phyloP scores from a whole-genome alignment of 2,329 filamentous ascomycete genomes.

The Penicillium sclerotigenum region DNA sequence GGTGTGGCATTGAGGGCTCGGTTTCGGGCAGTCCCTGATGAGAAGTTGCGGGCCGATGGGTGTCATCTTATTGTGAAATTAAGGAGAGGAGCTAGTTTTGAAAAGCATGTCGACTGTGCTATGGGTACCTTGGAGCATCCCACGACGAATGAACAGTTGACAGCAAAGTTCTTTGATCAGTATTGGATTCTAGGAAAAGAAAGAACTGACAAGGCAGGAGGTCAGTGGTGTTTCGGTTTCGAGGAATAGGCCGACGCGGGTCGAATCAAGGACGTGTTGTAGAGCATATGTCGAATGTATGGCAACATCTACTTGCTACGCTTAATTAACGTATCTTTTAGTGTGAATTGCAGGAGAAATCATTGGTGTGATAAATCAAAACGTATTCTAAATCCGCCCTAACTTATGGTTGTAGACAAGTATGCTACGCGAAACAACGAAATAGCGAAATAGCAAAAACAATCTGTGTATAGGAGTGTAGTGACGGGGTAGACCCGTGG shows the following conservation, averaged over 20 bases:
- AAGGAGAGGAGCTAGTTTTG: conserved; percentile 30
- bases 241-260: conserved; percentile 10
- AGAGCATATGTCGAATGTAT: neutral
- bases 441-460: conserved; percentile 18
- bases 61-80: conserved; percentile 40
- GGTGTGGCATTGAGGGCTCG: conserved; percentile 47
- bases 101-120: conserved; percentile 50
- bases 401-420: conserved; percentile 21
- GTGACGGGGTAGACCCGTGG: conserved; percentile 21
- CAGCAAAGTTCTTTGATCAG: conserved; percentile 52
- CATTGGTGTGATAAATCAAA: neutral
- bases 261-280: conserved; percentile 2
- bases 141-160: conserved; percentile 46
- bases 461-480: conserved; percentile 20
- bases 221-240: conserved; percentile 32
- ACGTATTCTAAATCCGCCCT: conserved; percentile 26
- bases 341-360: neutral
- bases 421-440: conserved; percentile 30
- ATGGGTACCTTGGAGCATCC: conserved; percentile 51
- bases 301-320: neutral
- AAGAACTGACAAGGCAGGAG: conserved; percentile 37
- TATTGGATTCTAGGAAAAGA: conserved; percentile 43
- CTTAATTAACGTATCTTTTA: neutral
- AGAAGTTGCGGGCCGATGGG: conserved; percentile 44
- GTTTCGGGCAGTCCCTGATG: conserved; percentile 45